Evolutionary conservation across 371 early-diverging fungal genomes (phyloP), one percentile per base, ranked within the genome.

Genomic region (Zopfochytrium polystomum): DNA sequence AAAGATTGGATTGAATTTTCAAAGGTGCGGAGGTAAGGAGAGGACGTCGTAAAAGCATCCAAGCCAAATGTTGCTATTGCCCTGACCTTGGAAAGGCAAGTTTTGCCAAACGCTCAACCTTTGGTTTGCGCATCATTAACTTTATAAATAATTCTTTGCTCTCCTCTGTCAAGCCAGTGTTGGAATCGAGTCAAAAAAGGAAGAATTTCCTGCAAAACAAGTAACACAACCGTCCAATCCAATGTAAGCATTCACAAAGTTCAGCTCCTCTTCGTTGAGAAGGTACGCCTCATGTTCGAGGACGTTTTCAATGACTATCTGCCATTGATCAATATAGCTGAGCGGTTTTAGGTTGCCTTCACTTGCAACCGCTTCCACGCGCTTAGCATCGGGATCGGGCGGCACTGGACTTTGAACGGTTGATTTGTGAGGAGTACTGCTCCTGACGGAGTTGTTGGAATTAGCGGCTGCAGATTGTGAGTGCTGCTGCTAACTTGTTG

Each of bases 111-210:
- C 67, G 67, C 47, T 61, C 62, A 26, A 58, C 38, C 52, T 61
- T 66, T 47, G 50, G 50, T 26, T 35, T 55, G 2, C 67, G 55
- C 30, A 66, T 9, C 61, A 66, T 61, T 25, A 59, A 45, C 25
- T 60, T 59, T 18, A 66, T 61, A 33, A 66, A 66, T 22, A 52
- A 38, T 11, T n/a, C 9, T 38, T 38, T 38, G n/a, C 9, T 38
- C n/a, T n/a, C 11, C 9, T 38, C 11, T 38, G 11, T 9, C 11
- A 38, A 38, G n/a, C 9, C 9, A 38, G n/a, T 9, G n/a, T 38
- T 9, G 38, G n/a, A 9, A n/a, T 11, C n/a, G 38, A 38, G 9
- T 38, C n/a, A 38, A n/a, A 38, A 9, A 38, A 11, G 9, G 38
- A 38, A 38, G n/a, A n/a, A n/a, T n/a, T n/a, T n/a, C n/a, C n/a